Percentiles rank a stretch among this genome's conserved stretches.
Conservation (phyloP, 1,284 basidiomycete species). For the Cystobasidium pallidum region DNA sequence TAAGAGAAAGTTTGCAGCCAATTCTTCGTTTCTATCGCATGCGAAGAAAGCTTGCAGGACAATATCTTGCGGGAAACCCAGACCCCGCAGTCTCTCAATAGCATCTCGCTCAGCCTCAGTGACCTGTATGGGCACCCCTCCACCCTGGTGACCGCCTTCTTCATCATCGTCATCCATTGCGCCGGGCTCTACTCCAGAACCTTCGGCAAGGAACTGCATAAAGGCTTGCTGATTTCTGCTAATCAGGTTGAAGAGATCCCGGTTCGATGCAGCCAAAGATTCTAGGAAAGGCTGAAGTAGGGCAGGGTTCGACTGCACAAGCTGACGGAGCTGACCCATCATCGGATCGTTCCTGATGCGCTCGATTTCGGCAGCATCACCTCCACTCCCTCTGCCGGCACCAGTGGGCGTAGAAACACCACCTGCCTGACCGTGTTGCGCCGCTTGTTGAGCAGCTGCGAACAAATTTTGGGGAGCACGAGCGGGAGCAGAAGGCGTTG, state of each 20-base stretch:
- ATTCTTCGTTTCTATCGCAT: constrained; percentile 92
- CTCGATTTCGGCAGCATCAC: constrained; percentile 47
- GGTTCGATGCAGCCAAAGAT: constrained; percentile 75
- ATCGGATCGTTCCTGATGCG: constrained; percentile 40
- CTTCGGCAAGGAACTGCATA: constrained; percentile 52
- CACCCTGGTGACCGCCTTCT: constrained; percentile 46
- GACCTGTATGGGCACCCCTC: constrained; percentile 64
- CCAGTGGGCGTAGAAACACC: constrained; percentile 56
- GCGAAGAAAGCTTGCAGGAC: constrained; percentile 78
- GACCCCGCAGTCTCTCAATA: constrained; percentile 79
- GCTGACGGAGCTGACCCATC: constrained; percentile 55
- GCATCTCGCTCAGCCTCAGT: constrained; percentile 82
- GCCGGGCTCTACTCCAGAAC: constrained; percentile 45
- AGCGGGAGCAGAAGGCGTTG: constrained; percentile 43
- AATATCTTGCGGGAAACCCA: constrained; percentile 79
- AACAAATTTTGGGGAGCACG: constrained; percentile 66
- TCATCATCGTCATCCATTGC: constrained; percentile 48
- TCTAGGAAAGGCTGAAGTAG: constrained; percentile 78
- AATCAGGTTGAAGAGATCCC: constrained; percentile 61
- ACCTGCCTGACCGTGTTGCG: constrained; percentile 44
- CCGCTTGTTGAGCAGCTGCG: constrained; percentile 58
- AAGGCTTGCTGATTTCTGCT: constrained; percentile 53
- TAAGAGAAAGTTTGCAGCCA: constrained; percentile 61
- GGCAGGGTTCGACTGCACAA: constrained; percentile 74
- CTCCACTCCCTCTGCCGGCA: constrained; percentile 53